Base-by-base conservation (phyloP, 129 eudicot species). In the Chrysanthemum seticuspe region DNA sequence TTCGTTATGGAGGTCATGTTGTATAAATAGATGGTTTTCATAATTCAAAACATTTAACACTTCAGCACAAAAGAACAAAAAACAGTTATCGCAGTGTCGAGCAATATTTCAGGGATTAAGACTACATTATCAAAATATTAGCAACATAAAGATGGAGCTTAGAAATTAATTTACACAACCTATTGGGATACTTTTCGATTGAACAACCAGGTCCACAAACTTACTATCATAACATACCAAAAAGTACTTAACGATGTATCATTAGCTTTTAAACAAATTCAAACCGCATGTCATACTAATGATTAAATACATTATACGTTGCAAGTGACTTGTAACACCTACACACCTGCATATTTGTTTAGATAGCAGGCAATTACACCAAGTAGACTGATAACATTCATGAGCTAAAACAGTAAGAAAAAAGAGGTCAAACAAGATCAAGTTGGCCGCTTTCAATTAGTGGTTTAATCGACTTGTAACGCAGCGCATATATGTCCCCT, bases 391-490 rank as follows among this genome's bases (percentile, higher is more conserved):
- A 57, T 21, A 44, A 16, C 31, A 65, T 16, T 47, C 71, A 67
- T 50, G 25, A 49, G 6, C 44, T 65, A 29, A 29, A 29, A 29
- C 34, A 29, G 0, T 29, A 29, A 29, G 34, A 23, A 44, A 19
- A 19, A 2, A 21, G 5, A 10, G 29, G 9, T 92, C 82, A 92
- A 76, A 92, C 98, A 12, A 92, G 84, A 84, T 89, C 95, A 51
- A 92, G 86, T 85, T 89, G 90, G 62, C 95, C 95, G 9, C 77
- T 85, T 79, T 89, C 95, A 34, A 92, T 68, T 19, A 85, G 85
- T 7, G 87, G 90, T 79, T 87, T 93, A 54, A 93, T 83, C 14
- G 98, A 86, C 90, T 87, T 93, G 85, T 93, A 93, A 51, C 95
- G 92, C 62, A 89, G 57, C 18, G 94, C 97, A 82, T 89, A 89